phyloP scores from a whole-genome alignment of 768 basidiomycete species.

The Pilatotrama ljubarskyi region DNA sequence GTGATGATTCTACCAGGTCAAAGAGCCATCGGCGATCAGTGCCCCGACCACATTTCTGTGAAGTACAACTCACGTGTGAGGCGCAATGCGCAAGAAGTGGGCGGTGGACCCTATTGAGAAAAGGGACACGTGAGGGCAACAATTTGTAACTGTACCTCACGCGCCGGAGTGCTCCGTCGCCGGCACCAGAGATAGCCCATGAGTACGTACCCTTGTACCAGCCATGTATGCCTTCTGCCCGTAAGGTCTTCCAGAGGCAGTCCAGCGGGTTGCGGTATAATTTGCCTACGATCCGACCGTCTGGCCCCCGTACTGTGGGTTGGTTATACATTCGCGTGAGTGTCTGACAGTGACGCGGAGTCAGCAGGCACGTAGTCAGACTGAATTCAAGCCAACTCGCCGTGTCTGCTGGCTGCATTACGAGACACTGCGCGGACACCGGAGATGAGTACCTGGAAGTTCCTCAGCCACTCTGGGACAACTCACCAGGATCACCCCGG shows the following conservation, averaged over 20 bases:
- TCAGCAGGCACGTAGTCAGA: slow-evolving; percentile 10
- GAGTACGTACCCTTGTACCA: slow-evolving; percentile 81
- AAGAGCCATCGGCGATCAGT: not conserved
- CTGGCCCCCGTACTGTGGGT: slow-evolving; percentile 66
- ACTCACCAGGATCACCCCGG: slow-evolving; percentile 87
- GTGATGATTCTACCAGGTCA: slow-evolving; percentile 70
- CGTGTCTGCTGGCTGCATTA: slow-evolving; percentile 93
- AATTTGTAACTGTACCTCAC: not conserved
- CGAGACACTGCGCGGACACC: slow-evolving; percentile 56
- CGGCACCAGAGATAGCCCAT: not conserved
- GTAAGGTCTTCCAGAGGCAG: slow-evolving; percentile 93
- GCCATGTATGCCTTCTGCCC: slow-evolving; percentile 81
- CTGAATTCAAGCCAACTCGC: slow-evolving; percentile 40
- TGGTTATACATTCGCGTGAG: slow-evolving; percentile 96
- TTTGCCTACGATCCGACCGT: slow-evolving; percentile 69
- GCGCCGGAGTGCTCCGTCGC: too few relatives aligned
- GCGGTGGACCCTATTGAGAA: slow-evolving; percentile 73
- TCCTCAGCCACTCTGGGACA: not conserved
- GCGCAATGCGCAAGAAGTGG: slow-evolving; percentile 88
- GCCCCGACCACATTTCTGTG: not conserved
- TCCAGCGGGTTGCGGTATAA: slow-evolving; percentile 91
- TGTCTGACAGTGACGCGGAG: slow-evolving; percentile 44
- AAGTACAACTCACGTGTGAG: slow-evolving; percentile 67
- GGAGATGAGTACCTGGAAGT: not conserved
- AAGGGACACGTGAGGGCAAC: not conserved